Percentiles rank a stretch among this genome's conserved stretches.
phyloP scores from a whole-genome alignment of 768 basidiomycete genomes.

The Pisolithus albus region DNA sequence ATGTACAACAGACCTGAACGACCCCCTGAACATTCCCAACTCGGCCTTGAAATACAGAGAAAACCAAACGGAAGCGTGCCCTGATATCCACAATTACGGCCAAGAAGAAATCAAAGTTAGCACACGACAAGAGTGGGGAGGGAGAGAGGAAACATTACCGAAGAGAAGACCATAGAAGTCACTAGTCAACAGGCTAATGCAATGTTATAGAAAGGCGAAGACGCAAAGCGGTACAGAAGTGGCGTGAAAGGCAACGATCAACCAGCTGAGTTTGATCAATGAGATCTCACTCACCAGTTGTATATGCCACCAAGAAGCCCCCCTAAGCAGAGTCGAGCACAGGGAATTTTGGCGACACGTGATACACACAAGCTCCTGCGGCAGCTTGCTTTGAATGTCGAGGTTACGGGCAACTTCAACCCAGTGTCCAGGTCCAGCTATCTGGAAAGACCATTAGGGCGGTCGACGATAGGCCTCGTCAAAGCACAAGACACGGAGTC shows the following conservation, averaged over 20 bases:
- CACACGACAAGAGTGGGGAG: background rate
- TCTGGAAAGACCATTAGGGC: too few species aligned
- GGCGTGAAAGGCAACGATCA: conserved; percentile 39
- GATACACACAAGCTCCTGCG: conserved; percentile 35
- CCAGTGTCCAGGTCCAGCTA: too few species aligned
- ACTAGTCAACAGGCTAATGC: conserved; percentile 71
- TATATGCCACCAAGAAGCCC: conserved; percentile 49
- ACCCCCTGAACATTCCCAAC: too few species aligned
- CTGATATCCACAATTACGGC: conserved; percentile 9
- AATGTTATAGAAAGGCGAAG: conserved; percentile 73
- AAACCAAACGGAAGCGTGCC: conserved; percentile 9
- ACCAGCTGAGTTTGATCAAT: too few species aligned
- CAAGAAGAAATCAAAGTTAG: background rate
- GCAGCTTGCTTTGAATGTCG: too few species aligned
- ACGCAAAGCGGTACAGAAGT: conserved; percentile 78
- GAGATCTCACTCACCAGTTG: conserved; percentile 25
- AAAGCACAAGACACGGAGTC: too few species aligned
- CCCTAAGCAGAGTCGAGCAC: conserved; percentile 25
- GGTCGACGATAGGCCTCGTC: too few species aligned
- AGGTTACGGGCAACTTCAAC: too few species aligned
- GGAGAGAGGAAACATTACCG: conserved; percentile 27
- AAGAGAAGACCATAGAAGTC: conserved; percentile 86
- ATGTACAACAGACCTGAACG: too few species aligned
- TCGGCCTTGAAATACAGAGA: too few species aligned
- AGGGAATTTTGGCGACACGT: conserved; percentile 25